phyloP scores from a whole-genome alignment of 805 yeast genomes.

The Yamadazyma phyllophila region DNA sequence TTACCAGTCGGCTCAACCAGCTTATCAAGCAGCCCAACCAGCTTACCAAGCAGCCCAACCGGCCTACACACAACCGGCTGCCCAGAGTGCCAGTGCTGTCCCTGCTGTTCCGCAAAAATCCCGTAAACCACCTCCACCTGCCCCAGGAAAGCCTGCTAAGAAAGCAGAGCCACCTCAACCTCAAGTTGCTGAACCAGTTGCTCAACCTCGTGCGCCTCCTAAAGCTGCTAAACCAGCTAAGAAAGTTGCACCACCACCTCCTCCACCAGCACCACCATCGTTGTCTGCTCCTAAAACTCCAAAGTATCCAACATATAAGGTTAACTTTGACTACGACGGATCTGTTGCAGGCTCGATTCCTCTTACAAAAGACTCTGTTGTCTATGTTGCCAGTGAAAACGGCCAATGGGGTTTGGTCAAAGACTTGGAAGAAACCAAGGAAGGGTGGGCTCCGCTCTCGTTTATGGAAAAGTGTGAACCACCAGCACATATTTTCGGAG shows the following conservation, averaged over 20 bases:
- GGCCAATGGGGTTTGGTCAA: slow-evolving; percentile 96
- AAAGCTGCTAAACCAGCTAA: slow-evolving; percentile 63
- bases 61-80: slow-evolving; percentile 15
- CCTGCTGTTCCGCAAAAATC: slow-evolving; percentile 8
- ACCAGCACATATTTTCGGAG: slow-evolving; percentile 34
- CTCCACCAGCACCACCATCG: slow-evolving; percentile 65
- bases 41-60: not conserved
- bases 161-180: slow-evolving; percentile 15
- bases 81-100: not conserved
- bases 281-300: slow-evolving; percentile 56
- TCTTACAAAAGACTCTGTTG: slow-evolving; percentile 69
- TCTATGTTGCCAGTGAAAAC: slow-evolving; percentile 66
- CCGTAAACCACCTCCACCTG: slow-evolving; percentile 19
- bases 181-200: slow-evolving; percentile 1
- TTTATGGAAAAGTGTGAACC: slow-evolving; percentile 65
- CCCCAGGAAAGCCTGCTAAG: slow-evolving; percentile 8
- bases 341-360: slow-evolving; percentile 81
- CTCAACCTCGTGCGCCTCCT: not conserved
- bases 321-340: slow-evolving; percentile 86
- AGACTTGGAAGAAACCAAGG: slow-evolving; percentile 65
- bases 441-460: slow-evolving; percentile 99
- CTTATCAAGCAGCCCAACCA: not conserved
- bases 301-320: slow-evolving; percentile 74
- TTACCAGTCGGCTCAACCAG: no score
- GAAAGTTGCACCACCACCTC: slow-evolving; percentile 43